phyloP scores from a whole-genome alignment of 331 rosid species.

The Quercus lobata region DNA sequence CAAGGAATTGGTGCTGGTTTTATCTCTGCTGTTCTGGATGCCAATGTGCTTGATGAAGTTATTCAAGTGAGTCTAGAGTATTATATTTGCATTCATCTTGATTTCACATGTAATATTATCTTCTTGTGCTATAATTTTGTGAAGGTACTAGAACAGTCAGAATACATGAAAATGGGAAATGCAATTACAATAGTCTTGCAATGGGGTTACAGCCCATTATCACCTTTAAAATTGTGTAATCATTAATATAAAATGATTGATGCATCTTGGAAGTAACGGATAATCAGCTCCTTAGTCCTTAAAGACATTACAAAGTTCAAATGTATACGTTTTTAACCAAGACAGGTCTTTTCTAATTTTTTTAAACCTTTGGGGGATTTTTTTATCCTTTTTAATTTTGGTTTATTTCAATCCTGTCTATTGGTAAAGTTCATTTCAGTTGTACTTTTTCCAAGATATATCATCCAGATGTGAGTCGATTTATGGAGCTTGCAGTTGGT shows the following conservation, averaged over 20 bases:
- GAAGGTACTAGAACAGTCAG: not conserved
- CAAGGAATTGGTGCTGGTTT: constrained; percentile 80
- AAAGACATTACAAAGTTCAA: not conserved
- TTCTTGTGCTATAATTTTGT: not conserved
- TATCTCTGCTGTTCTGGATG: constrained; percentile 48
- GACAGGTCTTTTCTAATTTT: not conserved
- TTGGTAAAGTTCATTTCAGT: too few species aligned
- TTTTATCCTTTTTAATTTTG: too few species aligned
- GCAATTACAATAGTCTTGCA: not conserved
- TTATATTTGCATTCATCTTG: not conserved
- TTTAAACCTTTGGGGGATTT: too few species aligned
- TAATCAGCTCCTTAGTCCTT: too few species aligned
- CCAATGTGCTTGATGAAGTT: constrained; percentile 60
- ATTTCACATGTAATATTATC: not conserved
- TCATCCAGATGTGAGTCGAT: not conserved
- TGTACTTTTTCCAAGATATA: not conserved
- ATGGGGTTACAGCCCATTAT: not conserved
- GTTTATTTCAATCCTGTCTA: not conserved
- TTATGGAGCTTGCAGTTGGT: not conserved
- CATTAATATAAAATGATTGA: too few species aligned
- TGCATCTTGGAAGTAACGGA: too few species aligned
- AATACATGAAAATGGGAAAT: not conserved
- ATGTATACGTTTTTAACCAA: not conserved
- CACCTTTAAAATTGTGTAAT: too few species aligned
- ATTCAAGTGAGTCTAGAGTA: constrained; percentile 43